Evolutionary conservation across 2,329 filamentous ascomycete genomes (phyloP).

Genomic region (Beauveria varroae): DNA sequence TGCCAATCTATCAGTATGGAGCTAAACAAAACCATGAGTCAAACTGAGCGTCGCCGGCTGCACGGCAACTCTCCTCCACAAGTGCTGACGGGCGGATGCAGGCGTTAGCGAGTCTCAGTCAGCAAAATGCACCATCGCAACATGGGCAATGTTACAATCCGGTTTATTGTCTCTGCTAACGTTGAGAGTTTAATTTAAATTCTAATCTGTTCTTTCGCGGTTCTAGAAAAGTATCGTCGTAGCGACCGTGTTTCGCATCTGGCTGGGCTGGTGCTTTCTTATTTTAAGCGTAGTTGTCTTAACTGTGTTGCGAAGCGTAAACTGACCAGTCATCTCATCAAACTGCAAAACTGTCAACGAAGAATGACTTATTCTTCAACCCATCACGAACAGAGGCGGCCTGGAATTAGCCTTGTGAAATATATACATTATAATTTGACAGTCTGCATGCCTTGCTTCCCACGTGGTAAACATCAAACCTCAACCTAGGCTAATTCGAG

Average conservation of each 20-base stretch:
- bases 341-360: no score
- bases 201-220: not conserved
- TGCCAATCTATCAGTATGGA: not conserved
- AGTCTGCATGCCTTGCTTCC: constrained; percentile 8
- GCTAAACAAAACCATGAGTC: not conserved
- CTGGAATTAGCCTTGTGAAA: not conserved
- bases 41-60: constrained; percentile 1
- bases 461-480: not conserved
- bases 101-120: constrained; percentile 1
- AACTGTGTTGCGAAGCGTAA: not conserved
- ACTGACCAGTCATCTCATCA: no score
- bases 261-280: not conserved
- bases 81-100: constrained; percentile 7
- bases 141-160: constrained; percentile 8
- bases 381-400: not conserved
- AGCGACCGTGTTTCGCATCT: not conserved
- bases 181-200: not conserved
- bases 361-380: not conserved
- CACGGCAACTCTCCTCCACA: not conserved
- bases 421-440: not conserved
- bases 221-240: not conserved
- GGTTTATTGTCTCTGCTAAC: not conserved
- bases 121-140: constrained; percentile 2
- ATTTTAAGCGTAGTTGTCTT: no score
- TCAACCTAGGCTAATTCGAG: not conserved